These are phyloP conservation scores for Aspergillus sojae DNA, from an alignment of 2,329 filamentous ascomycete species.

Conservation along the genomic window DNA sequence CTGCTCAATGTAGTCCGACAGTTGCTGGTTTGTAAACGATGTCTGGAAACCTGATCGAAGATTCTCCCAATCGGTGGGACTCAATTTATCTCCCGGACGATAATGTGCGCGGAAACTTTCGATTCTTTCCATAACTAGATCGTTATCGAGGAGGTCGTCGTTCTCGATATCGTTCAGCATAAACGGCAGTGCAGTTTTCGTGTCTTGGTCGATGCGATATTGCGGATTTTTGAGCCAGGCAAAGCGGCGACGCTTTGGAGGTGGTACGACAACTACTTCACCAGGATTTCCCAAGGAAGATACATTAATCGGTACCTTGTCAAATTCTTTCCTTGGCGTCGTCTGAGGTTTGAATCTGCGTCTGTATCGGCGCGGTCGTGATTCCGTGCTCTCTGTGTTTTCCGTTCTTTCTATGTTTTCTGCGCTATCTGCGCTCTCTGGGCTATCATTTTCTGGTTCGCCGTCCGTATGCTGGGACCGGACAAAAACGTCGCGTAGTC, in stretches of 20 bases:
- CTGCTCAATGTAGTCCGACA: slow-evolving; percentile 33
- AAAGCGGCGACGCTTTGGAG: slow-evolving; percentile 25
- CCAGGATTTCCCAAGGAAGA: slow-evolving; percentile 40
- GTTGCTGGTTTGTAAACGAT: slow-evolving; percentile 40
- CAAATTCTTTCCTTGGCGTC: not conserved
- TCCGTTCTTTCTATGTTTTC: too few species aligned
- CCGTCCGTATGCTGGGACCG: slow-evolving; percentile 24
- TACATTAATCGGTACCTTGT: slow-evolving; percentile 32
- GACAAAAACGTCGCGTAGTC: slow-evolving; percentile 17
- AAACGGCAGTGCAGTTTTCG: slow-evolving; percentile 20
- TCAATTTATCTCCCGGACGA: slow-evolving; percentile 29
- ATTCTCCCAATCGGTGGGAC: slow-evolving; percentile 30
- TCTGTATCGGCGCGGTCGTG: slow-evolving; percentile 3
- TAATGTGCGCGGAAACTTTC: slow-evolving; percentile 29
- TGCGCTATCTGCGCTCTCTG: not conserved
- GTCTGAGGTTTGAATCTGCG: slow-evolving; percentile 7
- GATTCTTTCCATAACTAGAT: slow-evolving; percentile 29
- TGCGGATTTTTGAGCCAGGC: not conserved
- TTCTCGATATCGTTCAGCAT: slow-evolving; percentile 32
- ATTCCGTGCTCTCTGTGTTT: not conserved
- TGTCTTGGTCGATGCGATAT: slow-evolving; percentile 10
- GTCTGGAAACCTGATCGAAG: slow-evolving; percentile 32
- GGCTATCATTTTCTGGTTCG: slow-evolving; percentile 7
- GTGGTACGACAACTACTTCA: slow-evolving; percentile 39
- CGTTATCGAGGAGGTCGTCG: slow-evolving; percentile 12